Percentiles rank a stretch among this genome's conserved stretches.
phyloP scores from a whole-genome alignment of 257 asterid genomes.

The Henckelia pumila region DNA sequence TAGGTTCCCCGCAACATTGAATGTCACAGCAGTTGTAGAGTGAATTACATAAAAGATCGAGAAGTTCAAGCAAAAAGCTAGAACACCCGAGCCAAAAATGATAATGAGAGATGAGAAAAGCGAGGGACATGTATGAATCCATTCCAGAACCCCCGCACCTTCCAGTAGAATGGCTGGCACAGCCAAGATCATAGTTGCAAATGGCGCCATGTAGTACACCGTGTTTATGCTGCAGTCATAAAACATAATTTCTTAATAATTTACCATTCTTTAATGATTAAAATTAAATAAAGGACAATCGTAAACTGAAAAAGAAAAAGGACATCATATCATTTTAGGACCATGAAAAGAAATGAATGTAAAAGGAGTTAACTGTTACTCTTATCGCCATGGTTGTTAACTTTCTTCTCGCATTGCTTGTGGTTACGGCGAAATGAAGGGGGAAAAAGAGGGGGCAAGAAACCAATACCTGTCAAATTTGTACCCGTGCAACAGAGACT shows the following conservation, averaged over 20 bases:
- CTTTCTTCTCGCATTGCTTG: not conserved
- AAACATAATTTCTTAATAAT: not conserved
- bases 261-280: not conserved
- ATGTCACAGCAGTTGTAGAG: slow-evolving; percentile 96
- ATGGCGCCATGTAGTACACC: slow-evolving; percentile 96
- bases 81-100: slow-evolving; percentile 85
- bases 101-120: slow-evolving; percentile 56
- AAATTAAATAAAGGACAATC: not conserved
- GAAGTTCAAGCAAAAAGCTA: slow-evolving; percentile 90
- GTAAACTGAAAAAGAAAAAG: not conserved
- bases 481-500: slow-evolving; percentile 72
- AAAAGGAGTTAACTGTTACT: not conserved
- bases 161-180: slow-evolving; percentile 78
- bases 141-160: slow-evolving; percentile 71
- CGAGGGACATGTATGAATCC: slow-evolving; percentile 65
- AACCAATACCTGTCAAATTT: slow-evolving; percentile 65
- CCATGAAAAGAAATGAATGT: not conserved
- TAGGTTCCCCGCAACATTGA: slow-evolving; percentile 96
- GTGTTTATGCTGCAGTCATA: slow-evolving; percentile 73
- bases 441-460: not conserved
- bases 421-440: not conserved
- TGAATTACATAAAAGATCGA: slow-evolving; percentile 35
- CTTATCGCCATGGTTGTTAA: not conserved
- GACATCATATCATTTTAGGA: not conserved
- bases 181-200: slow-evolving; percentile 88